phyloP scores from a whole-genome alignment of 345 rosid genomes.

The Leavenworthia alabamica region DNA sequence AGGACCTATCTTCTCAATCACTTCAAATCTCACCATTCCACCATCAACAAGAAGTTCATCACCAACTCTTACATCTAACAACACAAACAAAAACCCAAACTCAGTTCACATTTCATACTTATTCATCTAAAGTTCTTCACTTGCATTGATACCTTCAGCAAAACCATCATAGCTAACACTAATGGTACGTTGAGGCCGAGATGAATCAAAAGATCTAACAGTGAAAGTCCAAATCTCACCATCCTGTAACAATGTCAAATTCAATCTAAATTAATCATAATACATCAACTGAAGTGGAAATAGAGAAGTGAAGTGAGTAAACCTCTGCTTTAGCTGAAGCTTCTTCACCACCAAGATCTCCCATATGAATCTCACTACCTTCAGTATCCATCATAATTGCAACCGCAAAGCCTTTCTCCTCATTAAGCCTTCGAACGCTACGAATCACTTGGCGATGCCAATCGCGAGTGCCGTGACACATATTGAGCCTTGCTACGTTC shows the following conservation, averaged over 20 bases:
- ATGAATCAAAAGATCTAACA: conserved; percentile 72
- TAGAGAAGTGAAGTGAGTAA: neutral
- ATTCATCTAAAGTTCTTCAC: neutral
- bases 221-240: conserved; percentile 97
- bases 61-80: conserved; percentile 77
- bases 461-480: conserved; percentile 94
- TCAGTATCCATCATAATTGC: conserved; percentile 99
- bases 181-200: conserved; percentile 73
- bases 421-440: conserved; percentile 75
- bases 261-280: too few species aligned
- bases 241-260: conserved; percentile 48
- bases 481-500: conserved; percentile 92
- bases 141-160: conserved; percentile 73
- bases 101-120: neutral
- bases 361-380: conserved; percentile 99
- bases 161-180: conserved; percentile 94
- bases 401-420: conserved; percentile 93
- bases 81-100: neutral
- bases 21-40: conserved; percentile 99
- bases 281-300: too few species aligned
- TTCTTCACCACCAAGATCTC: conserved; percentile 83
- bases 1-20: conserved; percentile 92
- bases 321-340: conserved; percentile 92
- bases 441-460: conserved; percentile 85
- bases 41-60: conserved; percentile 97